phyloP scores from a whole-genome alignment of 805 yeast genomes.

The Debaryomyces tyrocola region DNA sequence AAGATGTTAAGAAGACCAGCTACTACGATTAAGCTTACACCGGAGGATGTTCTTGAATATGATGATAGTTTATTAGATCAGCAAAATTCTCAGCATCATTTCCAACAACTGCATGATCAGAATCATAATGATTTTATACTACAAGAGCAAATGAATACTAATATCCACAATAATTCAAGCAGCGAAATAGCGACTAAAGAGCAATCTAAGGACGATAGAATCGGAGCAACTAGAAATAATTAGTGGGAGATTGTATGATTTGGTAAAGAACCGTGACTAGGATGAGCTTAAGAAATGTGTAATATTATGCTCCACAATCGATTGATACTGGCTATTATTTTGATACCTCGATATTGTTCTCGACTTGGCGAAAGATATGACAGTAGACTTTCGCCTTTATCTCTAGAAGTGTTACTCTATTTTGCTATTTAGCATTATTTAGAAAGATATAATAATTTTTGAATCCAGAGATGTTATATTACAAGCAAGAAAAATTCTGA shows the following conservation, averaged over 20 bases:
- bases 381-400: too few relatives aligned
- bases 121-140: constrained; percentile 3
- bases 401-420: too few relatives aligned
- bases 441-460: too few relatives aligned
- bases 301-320: too few relatives aligned
- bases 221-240: constrained; percentile 15
- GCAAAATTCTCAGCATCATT: constrained; percentile 1
- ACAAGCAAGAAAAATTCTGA: too few relatives aligned
- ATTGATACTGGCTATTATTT: not conserved
- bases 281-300: too few relatives aligned
- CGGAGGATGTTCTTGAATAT: constrained; percentile 61
- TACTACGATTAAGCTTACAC: constrained; percentile 62
- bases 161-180: constrained; percentile 58
- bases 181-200: constrained; percentile 51
- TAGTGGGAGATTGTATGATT: not conserved
- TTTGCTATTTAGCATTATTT: too few relatives aligned
- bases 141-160: constrained; percentile 12
- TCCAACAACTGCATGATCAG: constrained; percentile 4
- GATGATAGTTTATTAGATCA: constrained; percentile 31
- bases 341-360: too few relatives aligned
- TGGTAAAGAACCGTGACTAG: too few relatives aligned
- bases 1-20: constrained; percentile 71
- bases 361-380: too few relatives aligned
- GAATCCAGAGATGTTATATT: too few relatives aligned
- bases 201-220: constrained; percentile 19